These are phyloP conservation scores for Agrocybe chaxingu DNA, from an alignment of 768 basidiomycete species.

Conservation along the genomic window DNA sequence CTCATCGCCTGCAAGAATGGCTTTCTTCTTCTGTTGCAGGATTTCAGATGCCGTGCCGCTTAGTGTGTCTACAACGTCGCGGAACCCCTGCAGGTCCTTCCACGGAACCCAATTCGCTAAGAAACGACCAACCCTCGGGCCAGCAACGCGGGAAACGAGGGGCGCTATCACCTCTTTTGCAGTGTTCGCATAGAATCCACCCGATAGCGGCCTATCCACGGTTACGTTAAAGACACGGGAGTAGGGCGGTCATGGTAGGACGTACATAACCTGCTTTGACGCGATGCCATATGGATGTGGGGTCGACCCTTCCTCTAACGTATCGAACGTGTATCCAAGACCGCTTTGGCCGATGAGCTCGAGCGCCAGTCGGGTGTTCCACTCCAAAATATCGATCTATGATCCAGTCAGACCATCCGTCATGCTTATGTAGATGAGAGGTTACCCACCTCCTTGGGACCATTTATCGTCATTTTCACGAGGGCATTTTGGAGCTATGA, in stretches of 20 bases:
- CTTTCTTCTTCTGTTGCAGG: constrained; percentile 32
- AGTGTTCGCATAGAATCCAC: not conserved
- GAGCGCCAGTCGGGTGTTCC: constrained; percentile 43
- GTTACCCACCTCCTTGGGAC: constrained; percentile 25
- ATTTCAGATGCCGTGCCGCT: constrained; percentile 32
- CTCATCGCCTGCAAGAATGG: constrained; percentile 31
- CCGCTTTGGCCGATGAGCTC: constrained; percentile 51
- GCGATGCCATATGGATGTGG: constrained; percentile 29
- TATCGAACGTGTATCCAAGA: constrained; percentile 41
- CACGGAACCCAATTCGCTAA: constrained; percentile 31
- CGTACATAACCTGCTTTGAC: constrained; percentile 28
- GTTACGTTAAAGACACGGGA: constrained; percentile 1
- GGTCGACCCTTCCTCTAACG: constrained; percentile 27
- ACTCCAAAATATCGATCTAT: constrained; percentile 34
- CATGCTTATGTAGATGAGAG: too few relatives aligned
- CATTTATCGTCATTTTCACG: constrained; percentile 21
- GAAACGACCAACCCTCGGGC: constrained; percentile 29
- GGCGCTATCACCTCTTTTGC: constrained; percentile 11
- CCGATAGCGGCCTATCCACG: constrained; percentile 8
- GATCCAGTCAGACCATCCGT: not conserved
- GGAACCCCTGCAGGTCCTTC: constrained; percentile 23
- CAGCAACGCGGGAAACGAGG: constrained; percentile 18
- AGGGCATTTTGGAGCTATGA: constrained; percentile 26
- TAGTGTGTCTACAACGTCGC: constrained; percentile 32
- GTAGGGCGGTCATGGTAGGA: not conserved